Base-by-base conservation (phyloP, 73 alveolate genomes). In the Blepharisma japonicum region DNA sequence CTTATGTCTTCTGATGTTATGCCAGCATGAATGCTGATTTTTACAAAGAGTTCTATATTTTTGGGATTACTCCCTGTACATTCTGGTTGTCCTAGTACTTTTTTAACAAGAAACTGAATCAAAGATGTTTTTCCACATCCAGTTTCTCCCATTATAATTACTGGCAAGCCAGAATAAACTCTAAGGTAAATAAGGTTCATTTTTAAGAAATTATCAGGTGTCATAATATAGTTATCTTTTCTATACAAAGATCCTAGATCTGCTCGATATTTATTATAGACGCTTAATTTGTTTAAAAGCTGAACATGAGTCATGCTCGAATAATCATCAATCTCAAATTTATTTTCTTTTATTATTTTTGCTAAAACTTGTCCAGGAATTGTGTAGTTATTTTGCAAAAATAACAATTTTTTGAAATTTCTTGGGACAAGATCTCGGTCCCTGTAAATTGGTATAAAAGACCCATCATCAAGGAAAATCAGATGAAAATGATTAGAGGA, bases 71-170 rank as follows among this genome's bases (percentile, higher is more conserved):
- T n/a, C n/a, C n/a, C n/a, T n/a, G n/a, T n/a, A n/a, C n/a, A n/a
- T n/a, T n/a, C n/a, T n/a, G 42, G 42, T 32, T 32, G 0, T 32
- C 42, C 42, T 32, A 83, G 79, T 71, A 91, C 32, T 55, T 77
- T n/a, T 3, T 25, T 80, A 76, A 90, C 89, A 54, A 91, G 68
- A 81, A 80, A 89, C 53, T 78, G 84, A 6, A 90, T 74, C 67
- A 88, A 71, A 11, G 84, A 85, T 6, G 97, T 90, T 82, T 90
- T 90, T 46, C 97, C 97, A 48, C 87, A 79, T 9, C 97, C 97
- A 47, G 95, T 88, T 56, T 90, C 97, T 38, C 97, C 97, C 93
- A 87, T 88, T 48, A 91, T 71, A 56, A 88, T 85, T 42, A 88
- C 88, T 32, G 95, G 97, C 68, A 87, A 72, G 21, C 71, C 81